These are phyloP conservation scores for Trichodelitschia bisporula DNA, from an alignment of 495 filamentous ascomycete species.

Conservation along the genomic window DNA sequence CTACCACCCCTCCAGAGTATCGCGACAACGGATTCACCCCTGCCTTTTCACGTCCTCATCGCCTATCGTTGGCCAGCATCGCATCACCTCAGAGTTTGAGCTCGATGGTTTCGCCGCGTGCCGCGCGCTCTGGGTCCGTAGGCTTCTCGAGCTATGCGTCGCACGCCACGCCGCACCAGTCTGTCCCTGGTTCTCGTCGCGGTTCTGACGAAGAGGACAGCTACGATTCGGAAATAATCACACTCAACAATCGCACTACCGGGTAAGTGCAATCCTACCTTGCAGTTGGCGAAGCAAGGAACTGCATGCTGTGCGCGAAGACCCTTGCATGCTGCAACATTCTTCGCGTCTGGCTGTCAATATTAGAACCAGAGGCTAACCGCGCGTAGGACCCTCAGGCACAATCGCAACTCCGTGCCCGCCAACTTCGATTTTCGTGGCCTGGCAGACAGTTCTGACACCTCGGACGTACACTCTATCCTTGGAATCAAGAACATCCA, in stretches of 20 bases:
- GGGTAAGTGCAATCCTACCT: conserved; percentile 42
- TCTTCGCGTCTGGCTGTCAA: too few relatives aligned
- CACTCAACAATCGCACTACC: conserved; percentile 33
- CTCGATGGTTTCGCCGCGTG: conserved; percentile 34
- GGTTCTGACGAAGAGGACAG: conserved; percentile 58
- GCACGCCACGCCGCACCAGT: conserved; percentile 33
- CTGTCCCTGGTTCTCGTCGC: conserved; percentile 65
- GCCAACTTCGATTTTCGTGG: too few relatives aligned
- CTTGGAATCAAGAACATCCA: too few relatives aligned
- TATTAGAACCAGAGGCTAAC: too few relatives aligned
- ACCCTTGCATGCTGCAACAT: too few relatives aligned
- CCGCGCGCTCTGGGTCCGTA: conserved; percentile 46
- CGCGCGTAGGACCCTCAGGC: too few relatives aligned
- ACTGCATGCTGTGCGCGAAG: too few relatives aligned
- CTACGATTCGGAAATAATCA: conserved; percentile 26
- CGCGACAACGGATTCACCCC: conserved; percentile 50
- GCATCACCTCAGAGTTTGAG: conserved; percentile 42
- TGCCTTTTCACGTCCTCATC: conserved; percentile 48
- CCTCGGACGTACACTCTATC: too few relatives aligned
- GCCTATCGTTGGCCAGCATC: conserved; percentile 53
- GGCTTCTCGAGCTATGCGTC: conserved; percentile 26
- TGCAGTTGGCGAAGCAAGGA: too few relatives aligned
- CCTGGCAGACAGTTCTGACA: too few relatives aligned
- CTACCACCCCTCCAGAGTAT: conserved; percentile 91
- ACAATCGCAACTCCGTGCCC: too few relatives aligned